Base-by-base conservation (phyloP, 495 filamentous ascomycete species). In the Aspergillus sclerotioniger region DNA sequence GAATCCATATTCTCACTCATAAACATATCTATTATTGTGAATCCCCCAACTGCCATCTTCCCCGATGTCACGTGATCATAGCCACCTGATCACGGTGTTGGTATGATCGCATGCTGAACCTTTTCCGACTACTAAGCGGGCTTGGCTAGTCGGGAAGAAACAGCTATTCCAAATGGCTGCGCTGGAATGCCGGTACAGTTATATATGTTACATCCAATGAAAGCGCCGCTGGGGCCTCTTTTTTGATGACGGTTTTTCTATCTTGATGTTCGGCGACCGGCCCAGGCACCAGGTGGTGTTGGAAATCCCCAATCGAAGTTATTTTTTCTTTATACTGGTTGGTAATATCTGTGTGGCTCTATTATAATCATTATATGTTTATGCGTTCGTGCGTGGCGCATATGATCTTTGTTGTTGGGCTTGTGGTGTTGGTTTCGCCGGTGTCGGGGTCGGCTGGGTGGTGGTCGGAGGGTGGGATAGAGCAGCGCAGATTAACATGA, bases 321-420 rank as follows among this genome's bases (percentile, higher is more conserved):
- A 73, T 39, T 53, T 73, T 25, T 67, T 68, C 17, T 51, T 66
- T 17, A 73, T 73, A 51, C 50, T 73, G 41, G 70, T 73, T 19
- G 70, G 71, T 33, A 68, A 73, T n/a, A n/a, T n/a, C n/a, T n/a
- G n/a, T n/a, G n/a, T n/a, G n/a, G n/a, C n/a, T n/a, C n/a, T n/a
- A n/a, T n/a, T n/a, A n/a, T n/a, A n/a, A n/a, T n/a, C n/a, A n/a
- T n/a, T n/a, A n/a, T n/a, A n/a, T n/a, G 13, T 16, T 20, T 16
- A 6, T 6, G 44, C 3, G 21, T 47, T n/a, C 15, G 44, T 20
- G 16, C 44, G 16, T 47, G 25, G 25, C 25, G 25, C 25, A 25
- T 25, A 25, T 25, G 5, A 2, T 25, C 25, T 2, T 5, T 5
- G 25, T 25, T 2, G 25, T 5, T 2, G 25, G 25, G 25, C 2